Conservation (phyloP, 371 early-diverging fungal genomes). For the Syncephalis fuscata region DNA sequence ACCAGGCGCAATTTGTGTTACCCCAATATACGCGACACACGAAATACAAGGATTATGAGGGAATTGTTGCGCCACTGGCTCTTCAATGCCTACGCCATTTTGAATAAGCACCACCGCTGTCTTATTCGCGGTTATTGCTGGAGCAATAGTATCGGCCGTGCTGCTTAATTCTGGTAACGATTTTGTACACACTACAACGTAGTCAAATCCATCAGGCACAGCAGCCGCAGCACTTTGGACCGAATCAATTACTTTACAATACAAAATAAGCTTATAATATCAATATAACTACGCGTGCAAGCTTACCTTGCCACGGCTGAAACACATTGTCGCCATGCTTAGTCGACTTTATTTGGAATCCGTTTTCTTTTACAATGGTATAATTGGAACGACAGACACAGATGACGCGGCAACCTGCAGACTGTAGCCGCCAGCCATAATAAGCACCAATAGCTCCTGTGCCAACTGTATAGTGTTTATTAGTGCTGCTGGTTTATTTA, state of each 20-base stretch:
- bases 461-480: conserved; percentile 29
- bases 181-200: conserved; percentile 58
- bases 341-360: conserved; percentile 45
- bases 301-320: conserved; percentile 32
- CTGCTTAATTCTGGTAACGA: conserved; percentile 44
- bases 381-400: conserved; percentile 75
- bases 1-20: conserved; percentile 41
- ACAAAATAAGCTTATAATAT: no score
- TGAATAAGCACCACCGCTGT: conserved; percentile 65
- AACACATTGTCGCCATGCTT: conserved; percentile 44
- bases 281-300: no score
- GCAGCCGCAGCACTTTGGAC: conserved; percentile 26
- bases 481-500: no score
- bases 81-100: conserved; percentile 74
- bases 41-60: conserved; percentile 51
- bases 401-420: conserved; percentile 27
- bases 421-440: conserved; percentile 51
- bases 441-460: conserved; percentile 70
- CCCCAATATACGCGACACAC: conserved; percentile 56
- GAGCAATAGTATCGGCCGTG: conserved; percentile 38
- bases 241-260: conserved; percentile 15
- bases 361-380: conserved; percentile 29
- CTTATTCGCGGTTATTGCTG: conserved; percentile 30
- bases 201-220: conserved; percentile 29
- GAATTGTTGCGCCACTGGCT: conserved; percentile 33